phyloP scores from a whole-genome alignment of 257 asterid species.

The Sherardia arvensis region DNA sequence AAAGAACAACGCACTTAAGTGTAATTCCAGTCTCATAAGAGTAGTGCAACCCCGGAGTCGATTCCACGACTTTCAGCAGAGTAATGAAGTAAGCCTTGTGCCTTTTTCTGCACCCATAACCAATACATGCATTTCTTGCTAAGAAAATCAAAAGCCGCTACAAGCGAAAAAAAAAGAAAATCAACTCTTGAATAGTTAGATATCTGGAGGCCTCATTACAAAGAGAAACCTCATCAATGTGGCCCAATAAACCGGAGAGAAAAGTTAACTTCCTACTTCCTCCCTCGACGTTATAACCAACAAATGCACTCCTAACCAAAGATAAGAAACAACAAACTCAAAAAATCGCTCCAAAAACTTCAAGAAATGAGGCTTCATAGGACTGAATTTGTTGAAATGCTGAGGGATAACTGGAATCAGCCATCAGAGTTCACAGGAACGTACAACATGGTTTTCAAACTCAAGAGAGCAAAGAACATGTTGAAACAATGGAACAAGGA shows the following conservation, averaged over 20 bases:
- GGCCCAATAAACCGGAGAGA: constrained; percentile 65
- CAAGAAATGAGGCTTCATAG: too few species aligned
- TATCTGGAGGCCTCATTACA: constrained; percentile 66
- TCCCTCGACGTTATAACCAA: constrained; percentile 74
- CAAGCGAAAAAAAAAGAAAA: too few species aligned
- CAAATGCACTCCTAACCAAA: constrained; percentile 7
- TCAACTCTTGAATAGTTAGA: constrained; percentile 49
- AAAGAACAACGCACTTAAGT: constrained; percentile 62
- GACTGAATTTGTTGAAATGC: too few species aligned
- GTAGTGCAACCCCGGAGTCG: constrained; percentile 84
- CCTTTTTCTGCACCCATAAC: constrained; percentile 49
- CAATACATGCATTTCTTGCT: not conserved
- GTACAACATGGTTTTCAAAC: too few species aligned
- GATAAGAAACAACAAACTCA: not conserved
- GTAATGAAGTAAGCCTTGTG: constrained; percentile 74
- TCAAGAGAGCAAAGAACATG: too few species aligned
- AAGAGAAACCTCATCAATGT: constrained; percentile 68
- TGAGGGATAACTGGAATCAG: too few species aligned
- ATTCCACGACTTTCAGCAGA: constrained; percentile 75
- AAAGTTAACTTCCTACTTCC: constrained; percentile 77
- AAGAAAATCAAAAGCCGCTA: not conserved
- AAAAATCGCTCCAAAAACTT: too few species aligned
- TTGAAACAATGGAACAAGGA: too few species aligned
- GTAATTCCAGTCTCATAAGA: constrained; percentile 90
- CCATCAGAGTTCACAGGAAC: too few species aligned